Evolutionary conservation across 148 eudicot species (phyloP).

Genomic region (Polygonum aviculare): DNA sequence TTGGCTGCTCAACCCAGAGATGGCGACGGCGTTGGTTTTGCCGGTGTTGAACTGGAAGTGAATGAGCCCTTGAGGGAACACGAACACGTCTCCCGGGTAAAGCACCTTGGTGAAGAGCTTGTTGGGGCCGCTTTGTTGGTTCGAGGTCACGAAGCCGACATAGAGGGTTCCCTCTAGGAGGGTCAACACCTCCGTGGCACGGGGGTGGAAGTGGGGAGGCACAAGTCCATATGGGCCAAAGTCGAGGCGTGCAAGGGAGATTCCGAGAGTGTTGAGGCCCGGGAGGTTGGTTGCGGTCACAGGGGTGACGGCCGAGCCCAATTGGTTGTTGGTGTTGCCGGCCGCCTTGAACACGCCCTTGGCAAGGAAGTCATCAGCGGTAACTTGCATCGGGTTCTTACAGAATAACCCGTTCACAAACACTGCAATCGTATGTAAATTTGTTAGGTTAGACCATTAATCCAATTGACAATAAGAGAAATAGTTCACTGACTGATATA

Average conservation of each 20-base stretch:
- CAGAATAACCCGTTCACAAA: slow-evolving; percentile 8
- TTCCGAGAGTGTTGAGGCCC: slow-evolving; percentile 14
- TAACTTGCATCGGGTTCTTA: not conserved
- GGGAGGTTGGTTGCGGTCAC: not conserved
- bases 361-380: too few relatives aligned
- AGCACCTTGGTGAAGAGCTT: slow-evolving; percentile 16
- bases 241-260: slow-evolving; percentile 13
- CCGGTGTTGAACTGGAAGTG: not conserved
- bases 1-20: not conserved
- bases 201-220: slow-evolving; percentile 25
- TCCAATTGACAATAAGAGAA: not conserved
- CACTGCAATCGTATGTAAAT: not conserved
- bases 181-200: slow-evolving; percentile 20
- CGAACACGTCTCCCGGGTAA: slow-evolving; percentile 18
- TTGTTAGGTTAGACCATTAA: not conserved
- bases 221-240: slow-evolving; percentile 16
- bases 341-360: too few relatives aligned
- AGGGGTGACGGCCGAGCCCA: too few relatives aligned
- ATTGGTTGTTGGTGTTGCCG: too few relatives aligned
- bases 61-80: slow-evolving; percentile 18
- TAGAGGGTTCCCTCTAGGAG: not conserved
- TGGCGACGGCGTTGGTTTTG: not conserved
- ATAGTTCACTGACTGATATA: not conserved
- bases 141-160: slow-evolving; percentile 24
- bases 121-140: slow-evolving; percentile 5